Evolutionary conservation across 2,329 filamentous ascomycete genomes (phyloP).

Genomic region (Cercospora sesami): DNA sequence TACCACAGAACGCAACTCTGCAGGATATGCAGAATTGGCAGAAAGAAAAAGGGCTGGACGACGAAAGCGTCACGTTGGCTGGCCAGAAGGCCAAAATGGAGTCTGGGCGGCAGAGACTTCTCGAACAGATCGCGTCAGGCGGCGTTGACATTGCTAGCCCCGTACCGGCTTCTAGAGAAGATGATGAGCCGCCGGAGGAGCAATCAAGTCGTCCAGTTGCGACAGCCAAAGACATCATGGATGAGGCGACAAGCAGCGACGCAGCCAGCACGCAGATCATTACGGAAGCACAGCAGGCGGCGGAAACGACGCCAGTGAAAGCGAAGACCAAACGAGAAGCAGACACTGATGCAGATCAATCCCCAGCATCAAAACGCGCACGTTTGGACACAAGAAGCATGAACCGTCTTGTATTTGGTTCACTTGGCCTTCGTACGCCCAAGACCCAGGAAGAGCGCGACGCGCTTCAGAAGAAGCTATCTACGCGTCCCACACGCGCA

Average conservation of each 20-base stretch:
- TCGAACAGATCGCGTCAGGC: constrained; percentile 22
- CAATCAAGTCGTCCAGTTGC: constrained; percentile 1
- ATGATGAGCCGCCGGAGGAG: constrained; percentile 18
- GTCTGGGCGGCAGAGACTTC: constrained; percentile 17
- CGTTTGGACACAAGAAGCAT: constrained; percentile 61
- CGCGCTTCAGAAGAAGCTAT: constrained; percentile 58
- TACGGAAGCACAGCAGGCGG: constrained; percentile 29
- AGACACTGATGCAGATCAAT: constrained; percentile 4
- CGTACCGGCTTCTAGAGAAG: not conserved
- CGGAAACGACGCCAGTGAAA: not conserved
- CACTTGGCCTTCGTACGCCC: constrained; percentile 68
- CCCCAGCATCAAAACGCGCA: constrained; percentile 38
- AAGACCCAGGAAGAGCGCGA: constrained; percentile 69
- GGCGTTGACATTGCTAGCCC: constrained; percentile 16
- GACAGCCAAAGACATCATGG: not conserved
- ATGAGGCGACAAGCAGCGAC: constrained; percentile 5
- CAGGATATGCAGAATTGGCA: constrained; percentile 45
- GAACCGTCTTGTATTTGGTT: constrained; percentile 68
- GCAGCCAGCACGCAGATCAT: constrained; percentile 8
- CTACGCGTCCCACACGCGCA: constrained; percentile 20
- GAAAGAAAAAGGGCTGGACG: constrained; percentile 14
- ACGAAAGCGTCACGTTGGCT: not conserved
- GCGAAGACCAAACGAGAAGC: not conserved
- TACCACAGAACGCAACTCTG: constrained; percentile 54
- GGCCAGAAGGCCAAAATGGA: constrained; percentile 16